Evolutionary conservation across 2,329 filamentous ascomycete genomes (phyloP).

Genomic region (Diaporthe citrichinensis): DNA sequence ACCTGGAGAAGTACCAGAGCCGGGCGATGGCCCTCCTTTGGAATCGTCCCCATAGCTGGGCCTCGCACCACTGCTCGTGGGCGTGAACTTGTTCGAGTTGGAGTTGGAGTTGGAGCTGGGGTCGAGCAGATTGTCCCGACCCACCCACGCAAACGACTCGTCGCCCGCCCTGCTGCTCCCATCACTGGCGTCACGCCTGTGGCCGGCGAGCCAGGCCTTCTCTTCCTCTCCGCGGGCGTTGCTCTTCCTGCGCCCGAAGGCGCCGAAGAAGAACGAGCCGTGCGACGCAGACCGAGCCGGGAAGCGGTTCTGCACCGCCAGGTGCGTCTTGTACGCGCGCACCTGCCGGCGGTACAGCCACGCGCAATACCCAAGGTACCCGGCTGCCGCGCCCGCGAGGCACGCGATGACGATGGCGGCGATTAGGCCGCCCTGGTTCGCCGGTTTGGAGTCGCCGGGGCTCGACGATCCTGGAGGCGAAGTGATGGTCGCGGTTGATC

Average conservation of each 20-base stretch:
- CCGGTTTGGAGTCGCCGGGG: constrained; percentile 46
- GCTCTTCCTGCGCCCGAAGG: constrained; percentile 46
- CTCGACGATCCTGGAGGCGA: constrained; percentile 54
- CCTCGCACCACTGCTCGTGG: constrained; percentile 32
- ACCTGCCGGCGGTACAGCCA: constrained; percentile 83
- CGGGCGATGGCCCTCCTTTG: constrained; percentile 42
- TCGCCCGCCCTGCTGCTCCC: constrained; percentile 41
- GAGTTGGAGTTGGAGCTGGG: constrained; percentile 43
- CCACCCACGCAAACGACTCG: constrained; percentile 44
- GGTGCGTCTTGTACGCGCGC: constrained; percentile 77
- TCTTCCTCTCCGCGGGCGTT: constrained; percentile 25
- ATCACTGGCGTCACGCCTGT: constrained; percentile 36
- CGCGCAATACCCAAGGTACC: constrained; percentile 78
- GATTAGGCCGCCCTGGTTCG: constrained; percentile 55
- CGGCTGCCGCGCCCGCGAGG: constrained; percentile 71
- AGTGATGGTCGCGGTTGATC: constrained; percentile 61
- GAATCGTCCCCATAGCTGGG: constrained; percentile 33
- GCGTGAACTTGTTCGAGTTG: constrained; percentile 27
- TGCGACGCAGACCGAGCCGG: constrained; percentile 53
- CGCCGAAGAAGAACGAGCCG: constrained; percentile 48
- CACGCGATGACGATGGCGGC: constrained; percentile 72
- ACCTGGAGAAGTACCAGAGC: constrained; percentile 44
- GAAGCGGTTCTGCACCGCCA: constrained; percentile 73
- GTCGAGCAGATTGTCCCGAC: constrained; percentile 44
- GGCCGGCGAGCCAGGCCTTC: constrained; percentile 36